Base-by-base conservation (phyloP, 805 yeast species). In the Lipomyces anomalus region DNA sequence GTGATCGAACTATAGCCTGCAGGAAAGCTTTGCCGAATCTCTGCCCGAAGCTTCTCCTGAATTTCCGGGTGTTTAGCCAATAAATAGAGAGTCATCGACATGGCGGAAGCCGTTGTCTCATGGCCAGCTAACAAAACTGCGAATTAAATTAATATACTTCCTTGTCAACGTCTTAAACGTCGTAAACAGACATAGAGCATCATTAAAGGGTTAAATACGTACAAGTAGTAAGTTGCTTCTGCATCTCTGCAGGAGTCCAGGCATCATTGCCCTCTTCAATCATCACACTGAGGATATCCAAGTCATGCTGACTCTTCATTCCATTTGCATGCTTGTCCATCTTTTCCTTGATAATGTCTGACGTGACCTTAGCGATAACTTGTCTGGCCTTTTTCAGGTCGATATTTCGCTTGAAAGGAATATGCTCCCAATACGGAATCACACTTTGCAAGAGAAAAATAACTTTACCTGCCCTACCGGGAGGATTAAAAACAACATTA, bases 41-140 rank as follows among this genome's bases (percentile, higher is more conserved):
- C 55, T 5, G 22, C 43, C 30, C 52, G 48, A 7, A 50, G 44
- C 13, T 38, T 33, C 1, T 35, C 37, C 35, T 50, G 55, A n/a
- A 50, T 17, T 3, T 40, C 47, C 6, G 43, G 47, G 28, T 44
- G 32, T 22, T 35, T 30, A 26, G 44, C 40, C 4, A 50, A 34
- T 20, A 28, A 34, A 16, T 44, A 23, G 11, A 47, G 34, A 4
- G 55, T 42, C 6, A 41, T 18, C 9, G 45, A 22, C 2, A 35
- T 22, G 9, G 52, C 33, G 2, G 55, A 38, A 5, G 55, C 52
- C 13, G 52, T 47, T 3, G 55, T 50, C 38, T 50, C 55, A 24
- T 50, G 55, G n/a, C 55, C 55, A 2, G 53, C 53, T 11, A 43
- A 39, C 35, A 46, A 16, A 28, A 46, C 42, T 41, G 35, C 9